Percentiles rank a stretch among this genome's conserved stretches.
Conservation (phyloP, 805 yeast genomes). For the Barnettozyma californica region DNA sequence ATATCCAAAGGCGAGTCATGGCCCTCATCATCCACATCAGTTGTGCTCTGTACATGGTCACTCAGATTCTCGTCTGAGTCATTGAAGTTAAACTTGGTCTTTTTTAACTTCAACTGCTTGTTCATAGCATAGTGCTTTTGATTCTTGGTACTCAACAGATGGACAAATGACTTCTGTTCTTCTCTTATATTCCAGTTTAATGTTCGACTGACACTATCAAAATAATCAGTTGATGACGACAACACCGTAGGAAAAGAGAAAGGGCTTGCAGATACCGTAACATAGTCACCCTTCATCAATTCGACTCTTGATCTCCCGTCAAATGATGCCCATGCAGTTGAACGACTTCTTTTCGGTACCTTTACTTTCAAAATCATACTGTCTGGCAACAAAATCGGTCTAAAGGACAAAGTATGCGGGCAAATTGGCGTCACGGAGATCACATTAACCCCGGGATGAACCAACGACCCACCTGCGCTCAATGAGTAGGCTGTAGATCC, state of each 20-base stretch:
- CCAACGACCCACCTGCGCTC: constrained; percentile 92
- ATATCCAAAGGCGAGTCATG: constrained; percentile 25
- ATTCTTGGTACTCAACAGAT: constrained; percentile 52
- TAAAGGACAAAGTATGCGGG: constrained; percentile 89
- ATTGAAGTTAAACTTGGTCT: constrained; percentile 23
- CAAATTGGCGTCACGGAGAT: constrained; percentile 93
- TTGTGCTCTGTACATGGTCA: constrained; percentile 9
- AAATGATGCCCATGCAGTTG: constrained; percentile 95
- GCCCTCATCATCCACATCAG: constrained; percentile 17
- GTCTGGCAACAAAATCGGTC: constrained; percentile 90
- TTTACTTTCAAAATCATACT: constrained; percentile 81
- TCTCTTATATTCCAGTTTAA: constrained; percentile 93
- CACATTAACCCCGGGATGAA: constrained; percentile 91
- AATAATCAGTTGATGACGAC: constrained; percentile 65
- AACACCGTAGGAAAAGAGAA: constrained; percentile 93
- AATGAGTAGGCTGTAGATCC: constrained; percentile 95
- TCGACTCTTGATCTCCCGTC: constrained; percentile 91
- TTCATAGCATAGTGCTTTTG: constrained; percentile 36
- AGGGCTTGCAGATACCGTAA: constrained; percentile 78
- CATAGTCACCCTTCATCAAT: constrained; percentile 75
- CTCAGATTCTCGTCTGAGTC: constrained; percentile 21
- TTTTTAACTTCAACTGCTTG: constrained; percentile 18
- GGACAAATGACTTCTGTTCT: constrained; percentile 76
- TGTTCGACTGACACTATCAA: constrained; percentile 80
- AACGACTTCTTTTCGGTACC: constrained; percentile 75